Conservation (phyloP, 257 asterid species). For the Gentiana straminea region DNA sequence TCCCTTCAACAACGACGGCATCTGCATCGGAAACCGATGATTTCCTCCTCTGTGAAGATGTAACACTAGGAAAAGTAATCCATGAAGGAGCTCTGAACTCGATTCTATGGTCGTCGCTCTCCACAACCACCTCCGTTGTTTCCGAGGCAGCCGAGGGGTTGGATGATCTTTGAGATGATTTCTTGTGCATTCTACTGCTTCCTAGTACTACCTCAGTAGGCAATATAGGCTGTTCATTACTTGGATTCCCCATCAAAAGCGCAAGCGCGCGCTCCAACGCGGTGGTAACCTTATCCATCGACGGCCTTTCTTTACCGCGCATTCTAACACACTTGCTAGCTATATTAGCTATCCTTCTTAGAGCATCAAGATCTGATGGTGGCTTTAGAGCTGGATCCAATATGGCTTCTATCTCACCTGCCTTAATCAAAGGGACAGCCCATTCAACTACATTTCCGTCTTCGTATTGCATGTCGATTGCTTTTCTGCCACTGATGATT, state of each 20-base stretch:
- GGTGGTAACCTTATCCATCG: slow-evolving; percentile 89
- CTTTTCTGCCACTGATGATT: slow-evolving; percentile 76
- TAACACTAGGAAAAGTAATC: slow-evolving; percentile 89
- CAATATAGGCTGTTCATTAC: slow-evolving; percentile 79
- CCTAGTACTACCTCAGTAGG: slow-evolving; percentile 92
- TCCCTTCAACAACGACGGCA: slow-evolving; percentile 30
- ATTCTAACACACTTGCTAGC: slow-evolving; percentile 85
- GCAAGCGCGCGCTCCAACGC: slow-evolving; percentile 80
- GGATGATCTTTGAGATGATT: slow-evolving; percentile 62
- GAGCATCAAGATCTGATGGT: slow-evolving; percentile 60
- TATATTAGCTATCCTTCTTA: slow-evolving; percentile 58
- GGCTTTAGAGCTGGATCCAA: slow-evolving; percentile 56
- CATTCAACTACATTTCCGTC: slow-evolving; percentile 91
- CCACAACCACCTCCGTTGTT: slow-evolving; percentile 55
- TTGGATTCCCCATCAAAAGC: slow-evolving; percentile 73
- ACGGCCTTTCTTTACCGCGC: slow-evolving; percentile 95
- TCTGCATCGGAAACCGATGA: slow-evolving; percentile 78
- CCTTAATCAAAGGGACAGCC: slow-evolving; percentile 83
- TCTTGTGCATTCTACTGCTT: slow-evolving; percentile 83
- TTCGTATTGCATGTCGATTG: slow-evolving; percentile 82
- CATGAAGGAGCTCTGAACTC: slow-evolving; percentile 88
- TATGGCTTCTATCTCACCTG: slow-evolving; percentile 46
- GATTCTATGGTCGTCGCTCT: slow-evolving; percentile 55
- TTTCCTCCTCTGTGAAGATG: slow-evolving; percentile 83
- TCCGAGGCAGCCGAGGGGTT: slow-evolving; percentile 65